phyloP scores from a whole-genome alignment of 805 yeast genomes.

The Phaffomyces antillensis region DNA sequence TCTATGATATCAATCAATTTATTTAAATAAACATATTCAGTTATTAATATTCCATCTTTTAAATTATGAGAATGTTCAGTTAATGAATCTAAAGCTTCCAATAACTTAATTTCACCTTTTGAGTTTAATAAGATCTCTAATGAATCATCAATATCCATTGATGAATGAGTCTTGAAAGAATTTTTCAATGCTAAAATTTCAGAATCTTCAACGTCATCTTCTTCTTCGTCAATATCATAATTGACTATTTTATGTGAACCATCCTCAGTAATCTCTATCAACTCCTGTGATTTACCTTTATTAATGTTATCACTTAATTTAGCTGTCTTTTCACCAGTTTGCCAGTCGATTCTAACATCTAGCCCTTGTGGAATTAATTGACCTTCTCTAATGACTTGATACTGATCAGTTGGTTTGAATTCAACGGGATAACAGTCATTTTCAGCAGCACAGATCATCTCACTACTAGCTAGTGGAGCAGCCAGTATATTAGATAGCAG shows the following conservation, averaged over 20 bases:
- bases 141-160: conserved; percentile 15
- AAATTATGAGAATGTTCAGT: conserved; percentile 61
- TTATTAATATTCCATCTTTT: conserved; percentile 50
- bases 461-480: conserved; percentile 7
- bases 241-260: neutral
- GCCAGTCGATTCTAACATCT: conserved; percentile 59
- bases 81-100: conserved; percentile 30
- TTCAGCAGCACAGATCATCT: conserved; percentile 34
- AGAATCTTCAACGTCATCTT: conserved; percentile 14
- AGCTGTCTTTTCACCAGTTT: conserved; percentile 67
- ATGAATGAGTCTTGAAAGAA: conserved; percentile 12
- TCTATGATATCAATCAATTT: conserved; percentile 24
- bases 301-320: conserved; percentile 33
- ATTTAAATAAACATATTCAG: conserved; percentile 26
- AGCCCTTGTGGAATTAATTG: conserved; percentile 77
- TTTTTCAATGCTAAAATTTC: conserved; percentile 19
- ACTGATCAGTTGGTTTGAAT: conserved; percentile 58
- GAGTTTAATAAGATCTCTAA: conserved; percentile 2
- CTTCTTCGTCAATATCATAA: conserved; percentile 9
- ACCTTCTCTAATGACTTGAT: conserved; percentile 65
- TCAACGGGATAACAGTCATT: conserved; percentile 56
- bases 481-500: neutral
- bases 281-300: neutral
- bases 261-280: neutral
- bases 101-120: conserved; percentile 7